A percentile compares a stretch with the other conserved stretches of the same genome.
Evolutionary conservation across 306 rosid species (phyloP).

Genomic region (Gynostemma pentaphyllum): DNA sequence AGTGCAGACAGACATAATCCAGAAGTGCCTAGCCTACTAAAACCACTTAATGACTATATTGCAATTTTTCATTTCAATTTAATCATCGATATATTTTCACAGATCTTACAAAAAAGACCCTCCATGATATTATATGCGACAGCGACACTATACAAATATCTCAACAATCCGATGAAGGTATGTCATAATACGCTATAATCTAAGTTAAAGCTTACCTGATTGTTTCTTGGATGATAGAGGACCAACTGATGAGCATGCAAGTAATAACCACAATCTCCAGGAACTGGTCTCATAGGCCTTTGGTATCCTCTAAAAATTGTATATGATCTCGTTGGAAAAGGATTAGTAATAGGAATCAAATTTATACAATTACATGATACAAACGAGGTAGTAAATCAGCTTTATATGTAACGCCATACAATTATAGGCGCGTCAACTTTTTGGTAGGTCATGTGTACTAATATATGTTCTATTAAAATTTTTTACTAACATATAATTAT

Average conservation of each 20-base stretch:
- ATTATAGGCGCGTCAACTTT: background rate
- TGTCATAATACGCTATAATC: background rate
- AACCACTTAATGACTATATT: too few relatives aligned
- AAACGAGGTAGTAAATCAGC: too few relatives aligned
- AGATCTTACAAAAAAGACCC: background rate
- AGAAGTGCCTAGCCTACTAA: too few relatives aligned
- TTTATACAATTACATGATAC: background rate
- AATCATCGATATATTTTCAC: too few relatives aligned
- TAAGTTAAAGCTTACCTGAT: conserved; percentile 32
- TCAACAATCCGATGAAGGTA: background rate
- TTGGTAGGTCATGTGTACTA: background rate
- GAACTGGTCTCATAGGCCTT: conserved; percentile 67
- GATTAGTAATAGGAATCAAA: background rate
- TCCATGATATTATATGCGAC: background rate
- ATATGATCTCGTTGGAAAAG: background rate
- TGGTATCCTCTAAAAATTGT: conserved; percentile 49
- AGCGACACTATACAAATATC: too few relatives aligned
- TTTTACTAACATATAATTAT: background rate
- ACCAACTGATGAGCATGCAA: conserved; percentile 67
- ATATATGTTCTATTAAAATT: background rate
- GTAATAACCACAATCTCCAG: conserved; percentile 85
- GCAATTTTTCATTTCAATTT: too few relatives aligned
- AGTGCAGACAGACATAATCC: too few relatives aligned
- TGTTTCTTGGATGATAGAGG: conserved; percentile 59
- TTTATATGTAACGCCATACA: too few relatives aligned